Evolutionary conservation across 1,284 basidiomycete genomes (phyloP).

Genomic region (Sporisorium scitamineum): DNA sequence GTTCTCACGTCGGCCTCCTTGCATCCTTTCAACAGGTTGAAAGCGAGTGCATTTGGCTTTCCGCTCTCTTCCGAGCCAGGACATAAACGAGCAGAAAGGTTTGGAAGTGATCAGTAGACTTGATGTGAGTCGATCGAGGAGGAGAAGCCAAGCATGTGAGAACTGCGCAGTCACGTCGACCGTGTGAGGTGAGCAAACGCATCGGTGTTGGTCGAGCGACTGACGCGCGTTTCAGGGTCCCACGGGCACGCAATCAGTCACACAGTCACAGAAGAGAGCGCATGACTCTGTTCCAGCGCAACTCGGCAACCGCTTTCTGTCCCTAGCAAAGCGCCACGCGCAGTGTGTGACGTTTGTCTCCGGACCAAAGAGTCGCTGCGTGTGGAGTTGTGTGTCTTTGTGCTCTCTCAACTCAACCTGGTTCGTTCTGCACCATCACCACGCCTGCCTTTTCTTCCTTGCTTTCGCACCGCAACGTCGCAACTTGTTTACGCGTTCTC

Average conservation of each 20-base stretch:
- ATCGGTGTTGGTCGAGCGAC: neutral
- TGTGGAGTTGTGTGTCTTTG: neutral
- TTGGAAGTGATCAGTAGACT: too few species aligned
- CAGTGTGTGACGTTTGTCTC: too few species aligned
- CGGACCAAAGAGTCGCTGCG: too few species aligned
- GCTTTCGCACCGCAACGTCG: neutral
- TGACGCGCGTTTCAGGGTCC: neutral
- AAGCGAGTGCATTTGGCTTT: neutral
- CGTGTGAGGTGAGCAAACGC: neutral
- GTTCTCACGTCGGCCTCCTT: conserved; percentile 21
- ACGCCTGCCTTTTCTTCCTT: neutral
- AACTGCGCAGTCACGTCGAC: too few species aligned
- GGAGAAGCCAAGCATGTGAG: too few species aligned
- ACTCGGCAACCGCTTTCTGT: neutral
- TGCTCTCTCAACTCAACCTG: neutral
- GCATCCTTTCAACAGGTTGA: neutral
- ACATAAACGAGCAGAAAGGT: neutral
- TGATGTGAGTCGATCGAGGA: too few species aligned
- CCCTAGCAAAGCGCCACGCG: too few species aligned
- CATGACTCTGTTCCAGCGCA: neutral
- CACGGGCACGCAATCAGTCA: neutral
- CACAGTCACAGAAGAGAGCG: too few species aligned
- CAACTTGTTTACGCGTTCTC: neutral
- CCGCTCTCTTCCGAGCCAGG: neutral
- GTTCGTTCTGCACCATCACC: neutral